Base-by-base conservation (phyloP, 768 basidiomycete species). In the Punctularia strigosozonata region DNA sequence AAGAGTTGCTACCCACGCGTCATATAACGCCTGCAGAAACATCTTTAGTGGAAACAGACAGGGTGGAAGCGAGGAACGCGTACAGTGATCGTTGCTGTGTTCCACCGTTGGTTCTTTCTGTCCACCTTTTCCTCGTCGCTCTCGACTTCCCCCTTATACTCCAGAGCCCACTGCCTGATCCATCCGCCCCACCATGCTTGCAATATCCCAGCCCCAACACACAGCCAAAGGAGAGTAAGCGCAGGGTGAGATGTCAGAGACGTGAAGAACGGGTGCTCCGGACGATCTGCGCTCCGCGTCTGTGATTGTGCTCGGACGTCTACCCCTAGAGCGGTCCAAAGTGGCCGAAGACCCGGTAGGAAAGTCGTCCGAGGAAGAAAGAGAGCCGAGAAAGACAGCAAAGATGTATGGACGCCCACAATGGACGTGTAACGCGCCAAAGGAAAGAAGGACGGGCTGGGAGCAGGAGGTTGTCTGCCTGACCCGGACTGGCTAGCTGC, bases 171-270 rank as follows among this genome's bases (percentile, higher is more conserved):
- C 18, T 59, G 50, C 42, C 75, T 62, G 46, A 86, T 51, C 65
- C 73, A 79, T 3, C 70, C 71, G 2, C 70, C 77, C 82, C 85
- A 90, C 77, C 80, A 85, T 7, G 61, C 59, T 49, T 81, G 69
- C 25, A 83, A 51, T 3, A 82, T 42, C 4, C 55, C 47, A 1
- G 69, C 65, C 1, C 84, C 86, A 1, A 58, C 44, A 36, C 68
- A 69, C 26, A 77, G 57, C 60, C 75, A 85, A 4, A 60, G 41
- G 39, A 83, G 55, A 0, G 84, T 85, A 25, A 57, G 52, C 4
- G 64, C 54, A 5, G 84, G 80, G 43, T 68, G 69, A 2, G 60
- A 50, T 1, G 87, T 88, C 44, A 90, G 54, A 2, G 72, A 64
- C 28, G 71, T 74, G 17, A 89, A 58, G 56, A 86, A 83, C 2